A percentile compares a stretch with the other conserved stretches of the same genome.
Evolutionary conservation across 2,329 filamentous ascomycete species (phyloP).

Genomic region (Fusarium sp.): DNA sequence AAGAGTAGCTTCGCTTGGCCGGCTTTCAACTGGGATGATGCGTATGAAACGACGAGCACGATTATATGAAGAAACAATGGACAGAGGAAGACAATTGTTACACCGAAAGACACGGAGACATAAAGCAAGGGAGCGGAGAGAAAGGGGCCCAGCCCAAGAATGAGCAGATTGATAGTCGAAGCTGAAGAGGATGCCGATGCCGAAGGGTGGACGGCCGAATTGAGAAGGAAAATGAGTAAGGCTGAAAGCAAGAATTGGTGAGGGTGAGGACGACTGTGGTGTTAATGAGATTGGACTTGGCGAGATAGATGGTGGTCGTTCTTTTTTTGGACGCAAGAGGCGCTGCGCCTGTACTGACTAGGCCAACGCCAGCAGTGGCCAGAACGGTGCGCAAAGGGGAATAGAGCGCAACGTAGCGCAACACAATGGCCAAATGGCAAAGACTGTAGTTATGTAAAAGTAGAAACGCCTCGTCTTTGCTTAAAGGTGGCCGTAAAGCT

Average conservation of each 20-base stretch:
- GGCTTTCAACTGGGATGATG: conserved; percentile 1
- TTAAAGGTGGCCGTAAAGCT: conserved; percentile 13
- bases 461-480: background rate
- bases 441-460: background rate
- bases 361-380: conserved; percentile 34
- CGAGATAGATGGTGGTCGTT: conserved; percentile 1
- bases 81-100: conserved; percentile 11
- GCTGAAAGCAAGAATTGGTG: conserved; percentile 3
- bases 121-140: conserved; percentile 21
- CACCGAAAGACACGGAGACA: conserved; percentile 20
- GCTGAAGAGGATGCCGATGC: background rate
- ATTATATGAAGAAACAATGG: background rate
- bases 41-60: conserved; percentile 1
- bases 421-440: conserved; percentile 6
- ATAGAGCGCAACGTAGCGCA: conserved; percentile 7
- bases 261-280: conserved; percentile 19
- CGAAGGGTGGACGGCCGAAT: background rate
- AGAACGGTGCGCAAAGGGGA: conserved; percentile 25
- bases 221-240: conserved; percentile 8
- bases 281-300: conserved; percentile 26
- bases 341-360: conserved; percentile 21
- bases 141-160: conserved; percentile 34
- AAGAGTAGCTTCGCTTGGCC: conserved; percentile 17
- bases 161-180: conserved; percentile 28
- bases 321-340: conserved; percentile 16